Evolutionary conservation across 768 basidiomycete genomes (phyloP).

Genomic region (Collybiopsis confluens): DNA sequence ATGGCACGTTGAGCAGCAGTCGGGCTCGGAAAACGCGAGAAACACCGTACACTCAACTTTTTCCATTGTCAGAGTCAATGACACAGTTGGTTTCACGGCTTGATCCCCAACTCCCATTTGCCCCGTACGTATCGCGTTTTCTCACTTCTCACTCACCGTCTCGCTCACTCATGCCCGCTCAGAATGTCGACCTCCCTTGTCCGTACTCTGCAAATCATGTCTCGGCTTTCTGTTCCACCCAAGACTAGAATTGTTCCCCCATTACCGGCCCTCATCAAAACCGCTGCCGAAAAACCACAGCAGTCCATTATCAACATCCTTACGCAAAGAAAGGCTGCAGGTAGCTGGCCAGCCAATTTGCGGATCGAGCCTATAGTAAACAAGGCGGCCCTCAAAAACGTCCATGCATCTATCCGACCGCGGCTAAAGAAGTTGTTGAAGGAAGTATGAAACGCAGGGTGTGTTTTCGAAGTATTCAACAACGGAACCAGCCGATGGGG

Average conservation of each 20-base stretch:
- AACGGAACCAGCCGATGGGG: too few relatives aligned
- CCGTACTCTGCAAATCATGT: not conserved
- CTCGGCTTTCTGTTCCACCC: not conserved
- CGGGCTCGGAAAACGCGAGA: not conserved
- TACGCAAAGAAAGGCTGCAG: conserved; percentile 34
- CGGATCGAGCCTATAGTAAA: conserved; percentile 44
- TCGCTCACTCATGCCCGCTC: not conserved
- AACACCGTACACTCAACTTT: conserved; percentile 1
- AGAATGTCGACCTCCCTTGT: not conserved
- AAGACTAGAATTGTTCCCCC: conserved; percentile 13
- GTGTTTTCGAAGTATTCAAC: not conserved
- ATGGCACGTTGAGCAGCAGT: not conserved
- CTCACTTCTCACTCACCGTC: too few relatives aligned
- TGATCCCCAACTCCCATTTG: not conserved
- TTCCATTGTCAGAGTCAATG: not conserved
- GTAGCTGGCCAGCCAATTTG: conserved; percentile 43
- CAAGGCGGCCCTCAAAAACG: conserved; percentile 33
- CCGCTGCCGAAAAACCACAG: conserved; percentile 10
- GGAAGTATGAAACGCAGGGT: conserved; percentile 20
- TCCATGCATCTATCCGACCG: conserved; percentile 31
- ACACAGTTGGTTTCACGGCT: not conserved
- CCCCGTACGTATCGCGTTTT: too few relatives aligned
- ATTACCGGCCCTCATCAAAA: conserved; percentile 11
- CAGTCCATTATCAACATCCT: conserved; percentile 38
- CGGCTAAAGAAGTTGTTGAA: conserved; percentile 37